Evolutionary conservation across 495 filamentous ascomycete genomes (phyloP).

Genomic region (Aspergillus nanangensis): DNA sequence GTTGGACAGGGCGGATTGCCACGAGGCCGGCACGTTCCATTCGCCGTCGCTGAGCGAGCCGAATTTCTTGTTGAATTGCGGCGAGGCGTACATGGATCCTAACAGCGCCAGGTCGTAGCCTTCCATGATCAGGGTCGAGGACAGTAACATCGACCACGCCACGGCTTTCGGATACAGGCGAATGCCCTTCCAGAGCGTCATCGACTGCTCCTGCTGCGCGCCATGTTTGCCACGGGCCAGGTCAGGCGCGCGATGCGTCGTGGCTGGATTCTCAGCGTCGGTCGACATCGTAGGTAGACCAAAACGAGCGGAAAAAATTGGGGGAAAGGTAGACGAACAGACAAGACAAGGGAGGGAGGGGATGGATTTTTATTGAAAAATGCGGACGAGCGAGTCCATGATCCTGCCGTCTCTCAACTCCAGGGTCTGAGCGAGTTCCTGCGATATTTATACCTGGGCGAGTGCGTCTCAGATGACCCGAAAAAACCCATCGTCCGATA

Average conservation of each 20-base stretch:
- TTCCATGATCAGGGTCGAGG: constrained; percentile 45
- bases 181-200: constrained; percentile 25
- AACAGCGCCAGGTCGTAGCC: constrained; percentile 44
- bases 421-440: neutral
- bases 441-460: neutral
- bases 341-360: no score
- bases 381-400: neutral
- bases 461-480: neutral
- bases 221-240: constrained; percentile 8
- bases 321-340: no score
- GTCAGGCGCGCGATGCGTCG: neutral
- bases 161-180: constrained; percentile 44
- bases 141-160: constrained; percentile 41
- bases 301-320: neutral
- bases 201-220: constrained; percentile 18
- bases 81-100: constrained; percentile 31
- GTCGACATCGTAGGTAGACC: neutral
- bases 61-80: constrained; percentile 33
- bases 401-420: neutral
- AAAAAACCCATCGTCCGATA: neutral
- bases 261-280: neutral
- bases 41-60: constrained; percentile 26
- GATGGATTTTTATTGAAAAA: no score
- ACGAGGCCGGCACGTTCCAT: constrained; percentile 43
- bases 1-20: constrained; percentile 67